Percentiles rank a stretch among this genome's conserved stretches.
These are phyloP conservation scores for Leavenworthia alabamica DNA, from an alignment of 345 rosid genomes.

Conservation along the genomic window DNA sequence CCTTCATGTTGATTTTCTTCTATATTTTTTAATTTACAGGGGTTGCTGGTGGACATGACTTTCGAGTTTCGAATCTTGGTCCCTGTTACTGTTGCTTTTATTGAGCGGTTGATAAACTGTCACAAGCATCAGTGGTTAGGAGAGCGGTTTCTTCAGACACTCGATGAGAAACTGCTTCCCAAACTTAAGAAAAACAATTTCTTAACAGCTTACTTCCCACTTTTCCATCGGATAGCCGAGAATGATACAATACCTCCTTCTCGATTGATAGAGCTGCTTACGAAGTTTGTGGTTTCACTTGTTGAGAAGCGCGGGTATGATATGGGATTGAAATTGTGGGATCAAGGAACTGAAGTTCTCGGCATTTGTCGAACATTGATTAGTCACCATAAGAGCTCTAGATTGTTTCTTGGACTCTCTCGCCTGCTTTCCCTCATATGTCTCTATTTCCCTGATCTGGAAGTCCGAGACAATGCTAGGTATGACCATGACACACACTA, in stretches of 20 bases:
- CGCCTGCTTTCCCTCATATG: constrained; percentile 78
- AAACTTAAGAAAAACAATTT: constrained; percentile 48
- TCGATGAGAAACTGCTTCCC: constrained; percentile 64
- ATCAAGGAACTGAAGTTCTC: constrained; percentile 86
- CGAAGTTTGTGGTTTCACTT: constrained; percentile 56
- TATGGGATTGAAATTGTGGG: constrained; percentile 73
- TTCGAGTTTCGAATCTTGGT: constrained; percentile 59
- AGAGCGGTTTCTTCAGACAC: constrained; percentile 70
- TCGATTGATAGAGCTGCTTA: constrained; percentile 58
- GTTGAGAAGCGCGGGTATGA: constrained; percentile 57
- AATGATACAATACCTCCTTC: constrained; percentile 68
- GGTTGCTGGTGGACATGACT: constrained; percentile 69
- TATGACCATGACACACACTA: constrained; percentile 26
- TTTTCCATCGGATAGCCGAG: constrained; percentile 70
- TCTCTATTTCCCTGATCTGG: constrained; percentile 89
- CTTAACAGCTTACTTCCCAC: constrained; percentile 63
- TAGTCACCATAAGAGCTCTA: constrained; percentile 77
- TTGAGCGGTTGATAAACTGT: constrained; percentile 65
- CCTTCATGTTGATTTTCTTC: constrained; percentile 15
- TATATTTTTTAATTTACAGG: constrained; percentile 47
- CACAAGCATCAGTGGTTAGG: constrained; percentile 72
- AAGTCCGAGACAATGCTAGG: constrained; percentile 94
- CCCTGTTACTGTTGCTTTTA: constrained; percentile 60
- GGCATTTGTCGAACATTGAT: constrained; percentile 83
- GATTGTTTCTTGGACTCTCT: constrained; percentile 75